Base-by-base conservation (phyloP, 2,329 filamentous ascomycete species). In the Lachnellula occidentalis region DNA sequence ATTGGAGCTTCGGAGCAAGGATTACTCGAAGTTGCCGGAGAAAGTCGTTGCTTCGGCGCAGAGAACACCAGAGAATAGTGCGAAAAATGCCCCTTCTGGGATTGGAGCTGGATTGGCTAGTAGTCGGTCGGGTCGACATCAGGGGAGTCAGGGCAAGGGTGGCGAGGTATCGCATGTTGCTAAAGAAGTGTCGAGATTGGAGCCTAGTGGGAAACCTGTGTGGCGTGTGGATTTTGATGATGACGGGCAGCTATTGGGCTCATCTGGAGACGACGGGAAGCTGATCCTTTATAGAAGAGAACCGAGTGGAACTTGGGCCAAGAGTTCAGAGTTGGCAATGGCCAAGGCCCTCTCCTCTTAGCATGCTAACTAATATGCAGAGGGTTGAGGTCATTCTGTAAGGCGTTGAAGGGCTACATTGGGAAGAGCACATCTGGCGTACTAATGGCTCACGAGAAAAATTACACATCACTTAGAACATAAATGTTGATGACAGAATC, bases 221-320 rank as follows among this genome's bases (percentile, higher is more conserved):
- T 92, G 88, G 88, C 76, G 86, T 21, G 83, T 92, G 2, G 80
- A 80, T 1, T 92, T 91, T 62, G 82, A 85, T 62, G 78, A 80
- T 51, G 77, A 83, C 73, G 87, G 87, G 4, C 86, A 90, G 69
- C 78, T 92, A 12, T 73, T 92, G 7, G 83, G 88, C 1, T 87
- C 85, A 41, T 88, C 87, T 1, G 88, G 88, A 3, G 88, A 92
- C 60, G 87, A 92, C 68, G 88, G 87, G 11, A 81, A 77, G 67
- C 66, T 86, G 55, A 71, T 83, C 63, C 81, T 82, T 58, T 86
- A 83, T 66, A 76, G 82, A 14, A 81, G 85, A 69, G 63, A 66
- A 37, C 65, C 65, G 5, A 64, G 56, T 54, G 66, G 66, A 1
- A 37, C 55, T 8, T 68, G 66, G 66, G 64, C 61, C 49, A 68